Evolutionary conservation across 768 basidiomycete genomes (phyloP).

Genomic region (Hygrocybe punicea): DNA sequence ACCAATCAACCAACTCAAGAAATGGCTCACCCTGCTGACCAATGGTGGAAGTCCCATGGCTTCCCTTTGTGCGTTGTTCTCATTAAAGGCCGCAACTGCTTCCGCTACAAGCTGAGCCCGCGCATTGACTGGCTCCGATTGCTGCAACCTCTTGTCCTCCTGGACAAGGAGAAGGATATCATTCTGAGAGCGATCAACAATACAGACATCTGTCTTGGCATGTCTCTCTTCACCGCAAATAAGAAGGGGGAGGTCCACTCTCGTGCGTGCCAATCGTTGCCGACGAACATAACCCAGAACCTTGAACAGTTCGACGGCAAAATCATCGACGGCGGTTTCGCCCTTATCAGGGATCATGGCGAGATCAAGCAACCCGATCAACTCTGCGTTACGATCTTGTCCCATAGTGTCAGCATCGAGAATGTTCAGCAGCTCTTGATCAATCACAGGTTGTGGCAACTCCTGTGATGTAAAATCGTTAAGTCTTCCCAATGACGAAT

Average conservation of each 20-base stretch:
- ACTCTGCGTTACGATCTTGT: constrained; percentile 17
- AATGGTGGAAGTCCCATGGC: constrained; percentile 15
- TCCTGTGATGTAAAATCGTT: constrained; percentile 16
- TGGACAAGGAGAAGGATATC: constrained; percentile 24
- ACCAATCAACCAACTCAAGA: neutral
- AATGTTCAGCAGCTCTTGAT: constrained; percentile 23
- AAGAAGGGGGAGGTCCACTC: constrained; percentile 24
- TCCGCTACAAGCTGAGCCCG: constrained; percentile 23
- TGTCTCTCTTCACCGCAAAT: constrained; percentile 26
- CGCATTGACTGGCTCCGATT: constrained; percentile 6
- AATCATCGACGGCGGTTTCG: constrained; percentile 37
- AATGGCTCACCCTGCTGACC: neutral
- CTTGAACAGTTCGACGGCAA: constrained; percentile 28
- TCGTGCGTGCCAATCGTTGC: constrained; percentile 19
- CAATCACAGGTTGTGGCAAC: constrained; percentile 25
- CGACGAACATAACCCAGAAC: constrained; percentile 25
- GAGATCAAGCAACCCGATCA: constrained; percentile 12
- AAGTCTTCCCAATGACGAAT: constrained; percentile 2
- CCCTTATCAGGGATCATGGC: constrained; percentile 11
- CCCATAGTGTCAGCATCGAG: constrained; percentile 23
- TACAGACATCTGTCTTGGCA: constrained; percentile 30
- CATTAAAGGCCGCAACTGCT: constrained; percentile 25
- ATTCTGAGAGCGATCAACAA: constrained; percentile 20
- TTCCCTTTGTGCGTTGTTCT: constrained; percentile 23
- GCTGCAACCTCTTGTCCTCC: constrained; percentile 22